Evolutionary conservation across 2,329 filamentous ascomycete genomes (phyloP).

Genomic region (Colletotrichum navitas): DNA sequence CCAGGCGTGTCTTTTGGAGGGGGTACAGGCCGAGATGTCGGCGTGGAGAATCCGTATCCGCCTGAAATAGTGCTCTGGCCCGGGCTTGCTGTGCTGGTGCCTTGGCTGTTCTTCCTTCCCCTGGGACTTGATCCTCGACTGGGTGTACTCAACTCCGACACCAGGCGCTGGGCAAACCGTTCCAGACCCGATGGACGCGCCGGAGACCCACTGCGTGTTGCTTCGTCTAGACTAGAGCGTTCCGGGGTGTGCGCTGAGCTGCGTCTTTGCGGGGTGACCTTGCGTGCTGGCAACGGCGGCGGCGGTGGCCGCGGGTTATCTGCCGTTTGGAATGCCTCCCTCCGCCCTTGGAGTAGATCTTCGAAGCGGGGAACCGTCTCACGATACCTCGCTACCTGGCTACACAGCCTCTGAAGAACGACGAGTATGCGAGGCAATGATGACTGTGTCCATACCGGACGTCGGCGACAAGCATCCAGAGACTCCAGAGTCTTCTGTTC

Average conservation of each 20-base stretch:
- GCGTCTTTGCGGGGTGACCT: constrained; percentile 42
- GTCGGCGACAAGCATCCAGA: constrained; percentile 64
- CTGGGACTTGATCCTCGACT: constrained; percentile 64
- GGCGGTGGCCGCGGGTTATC: constrained; percentile 55
- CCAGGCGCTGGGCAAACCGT: constrained; percentile 71
- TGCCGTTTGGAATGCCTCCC: constrained; percentile 73
- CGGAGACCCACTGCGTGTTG: constrained; percentile 63
- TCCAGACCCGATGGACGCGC: constrained; percentile 68
- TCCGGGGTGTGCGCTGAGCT: constrained; percentile 54
- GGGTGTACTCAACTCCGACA: constrained; percentile 70
- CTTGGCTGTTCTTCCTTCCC: constrained; percentile 61
- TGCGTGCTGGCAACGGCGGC: constrained; percentile 46
- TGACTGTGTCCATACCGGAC: constrained; percentile 65
- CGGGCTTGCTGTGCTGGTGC: constrained; percentile 49
- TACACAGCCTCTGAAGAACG: constrained; percentile 70
- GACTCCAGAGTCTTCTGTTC: constrained; percentile 61
- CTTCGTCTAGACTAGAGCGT: constrained; percentile 58
- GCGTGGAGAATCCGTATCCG: constrained; percentile 49
- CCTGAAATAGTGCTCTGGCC: constrained; percentile 48
- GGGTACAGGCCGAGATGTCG: constrained; percentile 52
- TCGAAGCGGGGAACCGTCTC: constrained; percentile 78
- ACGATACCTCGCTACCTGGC: constrained; percentile 73
- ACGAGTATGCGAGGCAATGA: constrained; percentile 67
- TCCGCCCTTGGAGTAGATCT: constrained; percentile 74
- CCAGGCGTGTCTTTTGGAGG: constrained; percentile 59